A percentile compares a stretch with the other conserved stretches of the same genome.
These are phyloP conservation scores for Prosopis cineraria DNA, from an alignment of 306 rosid species.

Conservation along the genomic window DNA sequence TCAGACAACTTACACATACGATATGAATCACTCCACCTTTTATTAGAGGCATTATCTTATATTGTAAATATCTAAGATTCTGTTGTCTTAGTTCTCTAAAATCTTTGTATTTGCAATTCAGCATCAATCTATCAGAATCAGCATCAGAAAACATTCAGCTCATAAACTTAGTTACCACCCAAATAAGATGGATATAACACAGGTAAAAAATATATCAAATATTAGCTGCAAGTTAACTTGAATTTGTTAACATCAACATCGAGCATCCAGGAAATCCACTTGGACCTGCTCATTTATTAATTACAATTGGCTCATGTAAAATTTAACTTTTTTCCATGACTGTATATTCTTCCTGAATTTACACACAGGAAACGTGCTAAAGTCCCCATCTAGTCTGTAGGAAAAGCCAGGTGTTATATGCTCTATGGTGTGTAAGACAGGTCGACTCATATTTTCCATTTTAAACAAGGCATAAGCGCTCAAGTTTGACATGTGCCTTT, in stretches of 20 bases:
- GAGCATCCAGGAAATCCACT: constrained; percentile 16
- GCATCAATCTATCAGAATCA: constrained; percentile 23
- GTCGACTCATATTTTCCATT: too few relatives aligned
- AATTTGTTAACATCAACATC: not conserved
- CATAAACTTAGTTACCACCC: constrained; percentile 20
- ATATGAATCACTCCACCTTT: constrained; percentile 22
- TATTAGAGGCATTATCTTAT: constrained; percentile 22
- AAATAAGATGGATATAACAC: constrained; percentile 2
- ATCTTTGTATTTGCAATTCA: constrained; percentile 26
- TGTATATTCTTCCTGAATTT: not conserved
- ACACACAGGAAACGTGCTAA: constrained; percentile 13
- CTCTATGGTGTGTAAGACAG: too few relatives aligned
- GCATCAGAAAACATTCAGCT: constrained; percentile 11
- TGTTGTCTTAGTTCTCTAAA: not conserved
- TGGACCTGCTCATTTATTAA: not conserved
- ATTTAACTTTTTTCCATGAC: constrained; percentile 11
- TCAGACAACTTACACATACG: not conserved
- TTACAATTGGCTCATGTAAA: not conserved
- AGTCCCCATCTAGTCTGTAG: constrained; percentile 1
- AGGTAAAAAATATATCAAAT: constrained; percentile 27
- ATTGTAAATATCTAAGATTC: constrained; percentile 1
- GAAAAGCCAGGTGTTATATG: too few relatives aligned
- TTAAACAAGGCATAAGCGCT: not conserved
- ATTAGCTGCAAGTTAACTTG: constrained; percentile 3
- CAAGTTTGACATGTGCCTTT: constrained; percentile 13